Base-by-base conservation (phyloP, 352 stramenopile species). In the Lagenidium giganteum region DNA sequence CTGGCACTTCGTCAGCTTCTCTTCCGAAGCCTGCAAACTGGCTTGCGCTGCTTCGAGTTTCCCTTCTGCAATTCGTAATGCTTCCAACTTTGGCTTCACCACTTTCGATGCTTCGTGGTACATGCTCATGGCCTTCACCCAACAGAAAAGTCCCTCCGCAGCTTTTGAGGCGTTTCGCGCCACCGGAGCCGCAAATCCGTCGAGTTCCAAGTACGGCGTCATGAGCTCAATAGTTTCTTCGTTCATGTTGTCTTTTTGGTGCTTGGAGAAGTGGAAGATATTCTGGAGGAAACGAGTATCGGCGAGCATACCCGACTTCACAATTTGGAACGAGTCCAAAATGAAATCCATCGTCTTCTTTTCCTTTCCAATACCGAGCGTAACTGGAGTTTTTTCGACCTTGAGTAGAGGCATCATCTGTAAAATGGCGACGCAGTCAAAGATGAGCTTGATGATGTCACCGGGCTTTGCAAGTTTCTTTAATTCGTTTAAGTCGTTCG, bases 221-320 rank as follows among this genome's bases (percentile, higher is more conserved):
- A 97, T 86, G n/a, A 97, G 57, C 61, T 97, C 89, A 23, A 97
- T 78, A 3, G 85, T 96, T 45, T 97, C 89, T 41, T 96, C 85
- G 52, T 95, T 97, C 59, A 96, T 96, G 22, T 86, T 77, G 54
- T 97, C 89, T 47, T 96, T 96, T 24, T 96, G 68, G 42, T 92
- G 52, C 41, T 94, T 89, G 27, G 73, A 93, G 47, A 96, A 97
- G 47, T 88, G 70, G 31, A 96, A 94, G 43, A 97, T 90, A 37
- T 85, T 85, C 37, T 93, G 72, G 26, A 91, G 49, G 53, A 97
- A 97, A 11, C 81, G 63, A 22, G 82, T 89, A 48, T 96, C 88
- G 0, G 74, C 73, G 0, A 97, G 55, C 86, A 97, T 93, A 0
- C 82, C 83, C 0, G 65, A 70, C 42, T 93, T 86, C 34, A 76